Percentiles rank a stretch among this genome's conserved stretches.
phyloP scores from a whole-genome alignment of 2,329 filamentous ascomycete species.

The Epichloe sibirici region DNA sequence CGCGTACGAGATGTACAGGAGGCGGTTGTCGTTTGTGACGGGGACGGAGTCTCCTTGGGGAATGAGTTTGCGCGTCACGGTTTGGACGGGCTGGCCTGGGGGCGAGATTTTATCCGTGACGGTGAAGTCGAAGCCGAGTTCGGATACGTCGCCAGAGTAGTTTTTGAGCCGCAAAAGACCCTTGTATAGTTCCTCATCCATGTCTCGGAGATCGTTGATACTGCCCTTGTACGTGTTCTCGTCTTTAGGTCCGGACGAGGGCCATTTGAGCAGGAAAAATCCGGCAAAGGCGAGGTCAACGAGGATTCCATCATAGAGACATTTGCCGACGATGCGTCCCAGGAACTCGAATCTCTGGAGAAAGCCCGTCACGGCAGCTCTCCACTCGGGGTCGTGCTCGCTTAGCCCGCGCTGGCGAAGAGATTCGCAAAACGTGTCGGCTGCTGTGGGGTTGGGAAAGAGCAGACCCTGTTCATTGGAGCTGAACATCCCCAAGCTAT shows the following conservation, averaged over 20 bases:
- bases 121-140: conserved; percentile 74
- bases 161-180: conserved; percentile 77
- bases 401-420: conserved; percentile 38
- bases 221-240: conserved; percentile 75
- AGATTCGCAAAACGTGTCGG: conserved; percentile 55
- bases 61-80: conserved; percentile 63
- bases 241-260: conserved; percentile 52
- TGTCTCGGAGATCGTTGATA: conserved; percentile 83
- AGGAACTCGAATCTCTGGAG: conserved; percentile 79
- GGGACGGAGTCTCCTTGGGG: conserved; percentile 61
- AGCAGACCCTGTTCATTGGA: conserved; percentile 78
- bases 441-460: conserved; percentile 72
- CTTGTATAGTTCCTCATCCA: conserved; percentile 83
- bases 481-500: conserved; percentile 50
- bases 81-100: conserved; percentile 37
- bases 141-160: conserved; percentile 60
- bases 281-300: conserved; percentile 87
- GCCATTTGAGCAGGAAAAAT: conserved; percentile 96
- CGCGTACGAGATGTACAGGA: conserved; percentile 89
- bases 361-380: conserved; percentile 44
- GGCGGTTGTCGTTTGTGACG: conserved; percentile 85
- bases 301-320: conserved; percentile 91
- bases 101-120: conserved; percentile 57
- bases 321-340: conserved; percentile 88
- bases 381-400: conserved; percentile 45